These are phyloP conservation scores for Candida berthetii DNA, from an alignment of 805 yeast genomes.

Conservation along the genomic window DNA sequence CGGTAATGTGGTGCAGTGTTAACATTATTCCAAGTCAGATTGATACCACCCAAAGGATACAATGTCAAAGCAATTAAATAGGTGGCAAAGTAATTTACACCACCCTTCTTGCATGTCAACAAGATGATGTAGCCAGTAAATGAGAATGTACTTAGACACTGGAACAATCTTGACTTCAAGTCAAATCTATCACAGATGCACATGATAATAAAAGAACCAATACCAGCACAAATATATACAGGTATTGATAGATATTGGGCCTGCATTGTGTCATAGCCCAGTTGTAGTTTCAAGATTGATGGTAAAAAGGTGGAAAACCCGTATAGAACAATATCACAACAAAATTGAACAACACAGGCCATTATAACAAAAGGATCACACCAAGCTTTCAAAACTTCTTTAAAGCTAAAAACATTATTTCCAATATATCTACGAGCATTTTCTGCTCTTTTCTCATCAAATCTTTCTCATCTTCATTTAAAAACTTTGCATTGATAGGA, in stretches of 20 bases:
- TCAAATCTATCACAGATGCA: slow-evolving; percentile 22
- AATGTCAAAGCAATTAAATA: slow-evolving; percentile 29
- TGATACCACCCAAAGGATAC: slow-evolving; percentile 31
- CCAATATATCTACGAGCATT: slow-evolving; percentile 23
- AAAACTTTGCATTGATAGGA: slow-evolving; percentile 39
- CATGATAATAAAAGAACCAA: slow-evolving; percentile 19
- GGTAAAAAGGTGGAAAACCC: slow-evolving; percentile 37
- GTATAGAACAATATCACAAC: slow-evolving; percentile 30
- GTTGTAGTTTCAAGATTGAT: slow-evolving; percentile 24
- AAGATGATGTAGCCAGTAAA: slow-evolving; percentile 27
- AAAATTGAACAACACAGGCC: slow-evolving; percentile 29
- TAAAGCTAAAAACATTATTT: slow-evolving; percentile 20
- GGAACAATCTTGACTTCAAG: slow-evolving; percentile 26
- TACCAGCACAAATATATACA: slow-evolving; percentile 27
- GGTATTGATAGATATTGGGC: slow-evolving; percentile 37
- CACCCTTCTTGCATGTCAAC: slow-evolving; percentile 21
- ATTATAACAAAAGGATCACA: slow-evolving; percentile 27
- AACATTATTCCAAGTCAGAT: slow-evolving; percentile 34
- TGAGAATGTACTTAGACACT: slow-evolving; percentile 19
- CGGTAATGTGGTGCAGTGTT: slow-evolving; percentile 36
- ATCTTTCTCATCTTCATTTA: slow-evolving; percentile 25
- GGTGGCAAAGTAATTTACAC: slow-evolving; percentile 30
- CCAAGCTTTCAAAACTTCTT: slow-evolving; percentile 25
- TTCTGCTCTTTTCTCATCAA: slow-evolving; percentile 20
- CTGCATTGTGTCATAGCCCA: slow-evolving; percentile 17